Base-by-base conservation (phyloP, 306 rosid species). In the Cicer chorassanicum region DNA sequence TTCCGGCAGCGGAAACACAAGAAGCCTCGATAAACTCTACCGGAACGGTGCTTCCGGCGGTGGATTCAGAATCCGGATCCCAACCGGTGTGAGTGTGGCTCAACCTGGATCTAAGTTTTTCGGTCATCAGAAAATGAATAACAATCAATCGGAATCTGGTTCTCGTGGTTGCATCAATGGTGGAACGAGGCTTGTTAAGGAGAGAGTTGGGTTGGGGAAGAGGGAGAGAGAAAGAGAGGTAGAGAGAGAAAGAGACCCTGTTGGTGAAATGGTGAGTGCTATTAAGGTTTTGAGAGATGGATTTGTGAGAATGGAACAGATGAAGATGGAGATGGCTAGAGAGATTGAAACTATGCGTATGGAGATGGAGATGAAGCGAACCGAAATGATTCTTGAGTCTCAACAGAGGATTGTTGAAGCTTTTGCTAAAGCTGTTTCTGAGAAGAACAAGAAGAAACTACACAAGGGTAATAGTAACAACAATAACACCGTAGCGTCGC, bases 311-410 rank as follows among this genome's bases (percentile, higher is more conserved):
- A 89, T 88, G 91, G 99, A 95, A 70, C 88, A 92, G 78, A 95
- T 92, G 96, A 95, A 92, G 87, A 95, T 95, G 92, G 98, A 95
- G 82, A 95, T 95, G 99, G 97, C 98, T 0, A 90, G 93, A 66
- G 98, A 95, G 84, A 90, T 95, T 4, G 99, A 95, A 49, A 82
- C 90, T 0, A 92, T 88, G 90, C 51, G 99, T 21, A 90, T 92
- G 99, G 99, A 95, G 44, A 95, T 95, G 99, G 99, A 95, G 78
- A 89, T 95, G 89, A 95, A 95, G 78, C 87, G 98, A 29, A 92
- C 97, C 0, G 96, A 92, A 82, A 92, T 92, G 98, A 92, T 95
- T 55, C 74, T 95, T 36, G 97, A 92, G 21, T 95, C 99, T 3
- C 99, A 95, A 79, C 97, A 92, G 59, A 62, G 92, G 68, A 90